These are phyloP conservation scores for Clonostachys sp. DNA, from an alignment of 2,329 filamentous ascomycete genomes.

Conservation along the genomic window DNA sequence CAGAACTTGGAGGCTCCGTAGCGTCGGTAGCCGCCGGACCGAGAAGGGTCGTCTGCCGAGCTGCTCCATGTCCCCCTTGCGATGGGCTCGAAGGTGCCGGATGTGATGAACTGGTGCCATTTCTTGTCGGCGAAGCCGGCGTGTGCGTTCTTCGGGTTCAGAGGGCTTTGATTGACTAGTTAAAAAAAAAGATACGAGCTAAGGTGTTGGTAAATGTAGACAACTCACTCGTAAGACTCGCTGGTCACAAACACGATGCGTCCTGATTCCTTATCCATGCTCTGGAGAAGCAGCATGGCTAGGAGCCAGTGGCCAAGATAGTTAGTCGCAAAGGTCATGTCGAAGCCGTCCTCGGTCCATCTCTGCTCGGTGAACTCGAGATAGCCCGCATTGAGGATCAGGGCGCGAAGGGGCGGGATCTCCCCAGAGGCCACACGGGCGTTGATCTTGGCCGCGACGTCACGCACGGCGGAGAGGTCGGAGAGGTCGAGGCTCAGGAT, in stretches of 20 bases:
- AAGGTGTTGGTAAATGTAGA: too few relatives aligned
- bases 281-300: slow-evolving; percentile 20
- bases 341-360: slow-evolving; percentile 18
- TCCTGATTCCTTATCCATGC: slow-evolving; percentile 18
- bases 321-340: slow-evolving; percentile 24
- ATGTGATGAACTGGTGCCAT: slow-evolving; percentile 16
- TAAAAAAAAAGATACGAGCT: slow-evolving; percentile 2
- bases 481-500: slow-evolving; percentile 23
- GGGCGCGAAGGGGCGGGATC: slow-evolving; percentile 27
- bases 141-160: slow-evolving; percentile 11
- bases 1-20: slow-evolving; percentile 32
- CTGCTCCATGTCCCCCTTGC: slow-evolving; percentile 26
- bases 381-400: slow-evolving; percentile 27
- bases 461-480: slow-evolving; percentile 16
- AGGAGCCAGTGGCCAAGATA: slow-evolving; percentile 21
- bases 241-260: slow-evolving; percentile 21
- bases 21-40: slow-evolving; percentile 20
- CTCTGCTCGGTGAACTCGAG: slow-evolving; percentile 6
- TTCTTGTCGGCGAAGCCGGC: slow-evolving; percentile 11
- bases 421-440: slow-evolving; percentile 18
- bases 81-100: slow-evolving; percentile 14
- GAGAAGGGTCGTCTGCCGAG: slow-evolving; percentile 16
- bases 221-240: slow-evolving; percentile 25
- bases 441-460: slow-evolving; percentile 19
- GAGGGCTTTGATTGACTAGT: slow-evolving; percentile 15